Conservation (phyloP, 1,284 basidiomycete genomes). For the Wallemia mellicola region DNA sequence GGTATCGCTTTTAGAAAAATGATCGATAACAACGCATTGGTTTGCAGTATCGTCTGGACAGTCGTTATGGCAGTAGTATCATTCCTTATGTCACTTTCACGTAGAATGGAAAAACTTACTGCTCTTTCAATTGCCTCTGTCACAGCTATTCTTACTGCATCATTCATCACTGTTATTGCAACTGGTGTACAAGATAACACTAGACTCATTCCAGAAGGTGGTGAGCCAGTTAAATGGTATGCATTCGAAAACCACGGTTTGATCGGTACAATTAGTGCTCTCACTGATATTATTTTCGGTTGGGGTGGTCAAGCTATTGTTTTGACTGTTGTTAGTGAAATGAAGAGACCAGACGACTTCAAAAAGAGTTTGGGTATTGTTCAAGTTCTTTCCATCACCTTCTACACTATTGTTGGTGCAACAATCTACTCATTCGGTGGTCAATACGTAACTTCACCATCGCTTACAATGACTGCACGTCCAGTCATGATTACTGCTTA, state of each 20-base stretch:
- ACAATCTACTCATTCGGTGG: conserved; percentile 13
- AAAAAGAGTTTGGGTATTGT: conserved; percentile 14
- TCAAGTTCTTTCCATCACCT: conserved; percentile 9
- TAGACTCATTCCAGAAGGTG: not conserved
- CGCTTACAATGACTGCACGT: conserved; percentile 12
- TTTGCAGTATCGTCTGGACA: conserved; percentile 13
- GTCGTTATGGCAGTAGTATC: conserved; percentile 11
- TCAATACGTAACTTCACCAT: conserved; percentile 11
- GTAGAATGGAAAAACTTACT: conserved; percentile 11
- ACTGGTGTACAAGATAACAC: not conserved
- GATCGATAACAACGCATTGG: conserved; percentile 8
- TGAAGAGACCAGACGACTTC: conserved; percentile 13
- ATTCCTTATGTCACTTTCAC: conserved; percentile 9
- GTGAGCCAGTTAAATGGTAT: not conserved
- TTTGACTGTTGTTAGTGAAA: conserved; percentile 14
- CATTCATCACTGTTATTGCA: conserved; percentile 4
- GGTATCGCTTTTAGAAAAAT: conserved; percentile 11
- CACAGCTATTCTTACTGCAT: conserved; percentile 11
- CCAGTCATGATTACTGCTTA: conserved; percentile 12
- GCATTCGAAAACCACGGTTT: conserved; percentile 8
- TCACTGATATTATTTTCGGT: conserved; percentile 13
- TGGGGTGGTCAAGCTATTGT: conserved; percentile 14
- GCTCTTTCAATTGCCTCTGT: conserved; percentile 11
- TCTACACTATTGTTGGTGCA: conserved; percentile 12
- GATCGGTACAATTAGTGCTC: conserved; percentile 11